Base-by-base conservation (phyloP, 2,329 filamentous ascomycete genomes). In the Sporothrix brasiliensis region DNA sequence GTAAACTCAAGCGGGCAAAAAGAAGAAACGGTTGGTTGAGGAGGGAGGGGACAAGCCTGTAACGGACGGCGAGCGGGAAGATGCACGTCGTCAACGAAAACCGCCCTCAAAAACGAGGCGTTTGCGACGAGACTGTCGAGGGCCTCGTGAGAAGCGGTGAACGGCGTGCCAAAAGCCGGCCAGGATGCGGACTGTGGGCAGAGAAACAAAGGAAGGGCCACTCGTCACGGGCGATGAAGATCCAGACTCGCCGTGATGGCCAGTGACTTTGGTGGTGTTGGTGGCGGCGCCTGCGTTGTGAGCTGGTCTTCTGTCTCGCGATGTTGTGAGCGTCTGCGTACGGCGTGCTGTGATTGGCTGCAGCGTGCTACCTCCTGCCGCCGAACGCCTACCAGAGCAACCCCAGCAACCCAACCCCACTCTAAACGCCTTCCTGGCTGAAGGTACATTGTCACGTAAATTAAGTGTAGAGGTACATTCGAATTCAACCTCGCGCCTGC, bases 251-350 rank as follows among this genome's bases (percentile, higher is more conserved):
- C 52, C 58, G 60, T 49, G 49, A 65, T 54, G 49, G 50, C 60
- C 24, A n/a, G 53, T 69, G 68, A 63, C 56, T 67, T 61, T 49
- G 47, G 58, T 63, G 58, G 52, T 63, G 69, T 66, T 61, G 69
- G 49, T 44, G 56, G 70, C 39, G 65, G n/a, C 30, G 9, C 44
- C 44, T 56, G 63, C 56, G 39, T 58, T 58, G 63, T 27, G 56
- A 65, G 41, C 30, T 68, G 44, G 65, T 30, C 52, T 60, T 47
- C 39, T 72, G 74, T 73, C 74, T 80, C 78, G 78, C 79, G 76
- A 80, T 81, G 80, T 82, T 82, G 78, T 82, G 80, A 79, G 81
- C 70, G 60, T 34, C 68, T 30, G 63, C 49, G 54, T n/a, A 58
- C 34, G n/a, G 39, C 11, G 34, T 3, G 9, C 60, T 69, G 68